Evolutionary conservation across 176 grass and related monocot species (phyloP), one percentile per base, ranked within the genome.

Genomic region (Sorghum bicolor): DNA sequence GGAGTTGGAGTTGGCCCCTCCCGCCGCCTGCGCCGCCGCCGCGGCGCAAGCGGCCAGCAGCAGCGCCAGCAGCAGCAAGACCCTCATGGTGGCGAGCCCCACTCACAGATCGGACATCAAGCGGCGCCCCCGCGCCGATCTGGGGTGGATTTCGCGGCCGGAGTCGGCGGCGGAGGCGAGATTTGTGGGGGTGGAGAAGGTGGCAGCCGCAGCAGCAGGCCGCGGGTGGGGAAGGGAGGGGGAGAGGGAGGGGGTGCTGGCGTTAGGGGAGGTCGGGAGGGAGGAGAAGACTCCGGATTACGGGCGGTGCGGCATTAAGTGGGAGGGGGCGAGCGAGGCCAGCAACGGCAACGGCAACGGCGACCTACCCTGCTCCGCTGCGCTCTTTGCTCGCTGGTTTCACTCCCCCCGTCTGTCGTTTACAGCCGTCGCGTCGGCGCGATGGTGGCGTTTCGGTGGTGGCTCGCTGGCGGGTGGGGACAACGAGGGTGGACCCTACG

Each of bases 71-170:
- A 58, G 79, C 79, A 70, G 39, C 61, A 67, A 43, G 25, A 47
- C 16, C 11, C 53, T 80, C 85, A 85, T 82, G 74, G 73, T 61
- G 15, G 22, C 6, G 39, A 15, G n/a, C 26, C 5, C 24, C 43
- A 12, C 74, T 88, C 73, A 91, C 86, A 85, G 78, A 87, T 90
- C 84, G 80, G 38, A 53, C 84, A 87, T 90, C 17, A 58, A 74
- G 61, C 60, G 25, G 84, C 55, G 62, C 81, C 0, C 31, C 81
- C 67, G 76, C 87, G 62, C 70, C 87, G 83, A 86, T 83, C 74
- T 86, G 74, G 83, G 64, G 16, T 30, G 16, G 60, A 79, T 67
- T 67, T 80, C 48, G 68, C 58, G 7, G 20, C 61, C n/a, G 24
- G 63, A 24, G 47, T 28, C 53, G 71, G 45, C 73, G 45, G 67